phyloP scores from a whole-genome alignment of 306 rosid genomes.

The Vicia villosa region DNA sequence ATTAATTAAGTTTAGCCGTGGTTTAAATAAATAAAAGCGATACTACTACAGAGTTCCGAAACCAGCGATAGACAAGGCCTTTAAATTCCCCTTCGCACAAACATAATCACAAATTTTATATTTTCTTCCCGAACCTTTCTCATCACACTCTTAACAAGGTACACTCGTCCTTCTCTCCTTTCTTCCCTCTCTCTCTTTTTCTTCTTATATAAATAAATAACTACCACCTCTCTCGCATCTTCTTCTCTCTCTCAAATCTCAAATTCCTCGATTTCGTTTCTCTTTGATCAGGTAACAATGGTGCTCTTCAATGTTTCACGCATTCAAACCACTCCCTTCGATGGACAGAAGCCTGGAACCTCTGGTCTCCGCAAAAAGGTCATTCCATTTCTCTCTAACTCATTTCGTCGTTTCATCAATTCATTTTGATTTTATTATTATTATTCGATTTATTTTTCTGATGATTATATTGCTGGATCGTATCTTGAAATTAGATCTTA shows the following conservation, averaged over 20 bases:
- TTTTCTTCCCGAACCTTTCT: not conserved
- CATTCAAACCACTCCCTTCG: slow-evolving; percentile 67
- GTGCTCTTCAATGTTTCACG: slow-evolving; percentile 66
- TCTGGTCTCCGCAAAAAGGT: slow-evolving; percentile 99
- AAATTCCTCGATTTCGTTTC: slow-evolving; percentile 23
- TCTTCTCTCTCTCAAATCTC: slow-evolving; percentile 28
- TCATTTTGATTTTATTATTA: not conserved
- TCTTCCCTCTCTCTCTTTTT: too few relatives aligned
- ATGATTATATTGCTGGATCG: slow-evolving; percentile 27
- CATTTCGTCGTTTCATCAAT: slow-evolving; percentile 11
- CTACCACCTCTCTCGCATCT: slow-evolving; percentile 1
- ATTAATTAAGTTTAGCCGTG: too few relatives aligned
- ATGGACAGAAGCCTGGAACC: slow-evolving; percentile 99
- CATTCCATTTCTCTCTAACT: slow-evolving; percentile 36
- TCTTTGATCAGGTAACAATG: slow-evolving; percentile 43
- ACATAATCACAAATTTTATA: slow-evolving; percentile 12
- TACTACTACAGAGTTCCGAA: not conserved
- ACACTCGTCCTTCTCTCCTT: slow-evolving; percentile 30
- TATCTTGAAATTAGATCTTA: slow-evolving; percentile 13
- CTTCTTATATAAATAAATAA: slow-evolving; percentile 22
- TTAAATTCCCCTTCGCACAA: slow-evolving; percentile 37
- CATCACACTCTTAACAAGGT: slow-evolving; percentile 22
- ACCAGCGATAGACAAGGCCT: not conserved
- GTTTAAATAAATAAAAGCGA: too few relatives aligned
- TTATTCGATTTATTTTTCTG: not conserved